Evolutionary conservation across 2,329 filamentous ascomycete genomes (phyloP).

Genomic region (Atkinsonella hypoxylon): DNA sequence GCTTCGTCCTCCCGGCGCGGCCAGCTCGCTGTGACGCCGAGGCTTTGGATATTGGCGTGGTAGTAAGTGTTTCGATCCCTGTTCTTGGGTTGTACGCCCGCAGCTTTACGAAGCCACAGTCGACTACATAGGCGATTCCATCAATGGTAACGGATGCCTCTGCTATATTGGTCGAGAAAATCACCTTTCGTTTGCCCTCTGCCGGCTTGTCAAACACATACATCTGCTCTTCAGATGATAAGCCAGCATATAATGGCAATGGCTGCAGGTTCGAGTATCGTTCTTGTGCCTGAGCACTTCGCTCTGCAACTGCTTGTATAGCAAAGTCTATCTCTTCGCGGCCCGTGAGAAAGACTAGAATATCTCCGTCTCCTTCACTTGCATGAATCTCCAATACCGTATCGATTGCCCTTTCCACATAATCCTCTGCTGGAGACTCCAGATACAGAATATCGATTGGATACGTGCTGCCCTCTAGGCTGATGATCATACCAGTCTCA

Average conservation of each 20-base stretch:
- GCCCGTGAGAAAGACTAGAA: constrained; percentile 84
- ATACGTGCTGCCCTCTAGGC: constrained; percentile 75
- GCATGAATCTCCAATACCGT: constrained; percentile 82
- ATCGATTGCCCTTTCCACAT: constrained; percentile 70
- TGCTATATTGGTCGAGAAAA: constrained; percentile 90
- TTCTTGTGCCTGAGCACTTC: constrained; percentile 44
- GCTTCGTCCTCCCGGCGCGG: constrained; percentile 74
- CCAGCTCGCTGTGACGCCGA: constrained; percentile 87
- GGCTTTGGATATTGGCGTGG: constrained; percentile 75
- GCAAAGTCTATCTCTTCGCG: constrained; percentile 83
- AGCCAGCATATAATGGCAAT: constrained; percentile 77
- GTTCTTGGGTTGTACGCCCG: constrained; percentile 73
- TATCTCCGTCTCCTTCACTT: constrained; percentile 70
- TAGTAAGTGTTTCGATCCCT: constrained; percentile 78
- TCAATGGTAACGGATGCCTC: constrained; percentile 94
- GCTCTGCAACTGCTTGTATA: constrained; percentile 68
- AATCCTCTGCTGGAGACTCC: constrained; percentile 68
- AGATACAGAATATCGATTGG: constrained; percentile 81
- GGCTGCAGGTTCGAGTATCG: constrained; percentile 18
- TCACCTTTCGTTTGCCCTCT: constrained; percentile 76
- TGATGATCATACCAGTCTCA: constrained; percentile 48
- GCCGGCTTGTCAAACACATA: constrained; percentile 81
- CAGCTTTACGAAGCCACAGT: constrained; percentile 84
- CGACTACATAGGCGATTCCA: constrained; percentile 81
- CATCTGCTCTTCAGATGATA: constrained; percentile 86